Evolutionary conservation across 2,329 filamentous ascomycete genomes (phyloP), one percentile per base, ranked within the genome.

Genomic region (Apiospora rasikravindrae): DNA sequence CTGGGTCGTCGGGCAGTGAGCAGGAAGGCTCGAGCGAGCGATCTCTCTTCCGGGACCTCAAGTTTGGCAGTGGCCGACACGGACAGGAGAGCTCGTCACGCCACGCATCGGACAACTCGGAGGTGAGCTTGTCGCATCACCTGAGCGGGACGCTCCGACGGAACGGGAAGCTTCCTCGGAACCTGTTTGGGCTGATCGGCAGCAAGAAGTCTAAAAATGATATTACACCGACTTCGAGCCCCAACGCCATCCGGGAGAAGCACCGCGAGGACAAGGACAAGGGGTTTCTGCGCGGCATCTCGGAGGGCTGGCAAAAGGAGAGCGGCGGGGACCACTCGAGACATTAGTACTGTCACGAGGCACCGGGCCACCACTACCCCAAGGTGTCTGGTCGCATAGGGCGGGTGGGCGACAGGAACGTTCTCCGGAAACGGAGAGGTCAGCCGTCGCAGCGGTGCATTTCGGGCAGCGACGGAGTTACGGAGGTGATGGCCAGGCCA

Each of bases 1-100:
- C 87, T 0, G 86, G 86, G 1, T 88, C 86, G 19, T 87, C 88
- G 1, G 87, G 86, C 19, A 88, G 87, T 74, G 88, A 89, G 16
- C 72, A 78, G 49, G 84, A 85, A 22, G 73, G 73, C 14, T 71
- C 72, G 4, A 49, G 47, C 14, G 76, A 76, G 37, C 76, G 72
- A 53, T 47, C 72, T n/a, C 53, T 74, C 1, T 77, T 77, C 49
- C 77, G 75, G 14, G 73, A 76, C 29, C 29, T 69, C 72, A 78
- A 71, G 53, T 75, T 75, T 69, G 71, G 67, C 66, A 73, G 44
- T 71, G 73, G 73, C 67, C 78, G 74, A 13, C 68, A 69, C 68
- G 57, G 57, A 22, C 19, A 4, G 10, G 79, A 77, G 57, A 74
- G 72, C 44, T 74, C 73, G 70, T 71, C 76, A 14, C 78, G 80